Evolutionary conservation across 352 stramenopile species (phyloP).

Genomic region (Phytophthora ohioensis): DNA sequence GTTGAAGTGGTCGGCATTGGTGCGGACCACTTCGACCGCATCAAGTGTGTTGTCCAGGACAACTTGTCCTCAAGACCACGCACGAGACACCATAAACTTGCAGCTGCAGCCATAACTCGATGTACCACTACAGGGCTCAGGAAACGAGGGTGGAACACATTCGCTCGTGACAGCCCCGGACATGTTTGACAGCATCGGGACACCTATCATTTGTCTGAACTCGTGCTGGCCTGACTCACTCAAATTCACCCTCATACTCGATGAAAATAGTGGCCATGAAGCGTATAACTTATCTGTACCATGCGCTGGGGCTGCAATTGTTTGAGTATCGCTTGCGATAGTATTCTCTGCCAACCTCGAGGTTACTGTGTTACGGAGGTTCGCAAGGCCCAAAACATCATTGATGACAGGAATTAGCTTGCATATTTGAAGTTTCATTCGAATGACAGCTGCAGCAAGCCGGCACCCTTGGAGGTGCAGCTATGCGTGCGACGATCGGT

Average conservation of each 20-base stretch:
- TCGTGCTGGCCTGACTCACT: slow-evolving; percentile 5
- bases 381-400: slow-evolving; percentile 10
- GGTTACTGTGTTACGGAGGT: slow-evolving; percentile 12
- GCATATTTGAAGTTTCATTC: neutral
- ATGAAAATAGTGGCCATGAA: neutral
- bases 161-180: slow-evolving; percentile 13
- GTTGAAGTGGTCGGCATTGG: slow-evolving; percentile 17
- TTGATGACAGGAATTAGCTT: slow-evolving; percentile 17
- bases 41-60: neutral
- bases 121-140: slow-evolving; percentile 23
- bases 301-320: neutral
- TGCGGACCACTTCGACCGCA: neutral
- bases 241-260: slow-evolving; percentile 9
- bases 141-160: slow-evolving; percentile 20
- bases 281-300: neutral
- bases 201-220: slow-evolving; percentile 33
- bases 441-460: slow-evolving; percentile 19
- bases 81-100: slow-evolving; percentile 8
- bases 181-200: slow-evolving; percentile 18
- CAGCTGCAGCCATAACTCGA: slow-evolving; percentile 6
- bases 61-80: neutral
- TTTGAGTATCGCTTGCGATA: neutral
- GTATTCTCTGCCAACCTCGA: neutral
- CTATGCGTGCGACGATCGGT: slow-evolving; percentile 14
- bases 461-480: slow-evolving; percentile 23